Evolutionary conservation across 768 basidiomycete species (phyloP), one percentile per base, ranked within the genome.

Genomic region (Lentinula boryana): DNA sequence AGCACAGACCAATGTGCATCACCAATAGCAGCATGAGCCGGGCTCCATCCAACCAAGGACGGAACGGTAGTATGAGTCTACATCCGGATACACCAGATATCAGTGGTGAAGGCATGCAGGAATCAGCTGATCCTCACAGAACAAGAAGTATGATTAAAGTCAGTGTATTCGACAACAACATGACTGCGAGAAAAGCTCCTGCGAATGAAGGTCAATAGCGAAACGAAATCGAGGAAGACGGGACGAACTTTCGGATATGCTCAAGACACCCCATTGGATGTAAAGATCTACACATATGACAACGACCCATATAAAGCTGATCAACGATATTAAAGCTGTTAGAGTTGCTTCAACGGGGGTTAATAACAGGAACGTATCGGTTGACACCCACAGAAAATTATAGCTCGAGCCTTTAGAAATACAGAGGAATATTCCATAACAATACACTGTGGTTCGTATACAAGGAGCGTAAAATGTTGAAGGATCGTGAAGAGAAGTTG

Each of bases 41-140:
- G 10, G 81, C 79, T 1, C 74, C 75, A 65, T 87, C 85, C 4
- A 85, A 67, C 83, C 83, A 85, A 13, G 71, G 65, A 41, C 82
- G 75, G 52, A 84, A 86, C 43, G 70, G 61, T 1, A 80, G 66
- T 38, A 84, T 65, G 27, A 84, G 70, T 62, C 83, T 84, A 46
- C 4, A 32, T 5, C 41, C 41, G 41, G 16, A 9, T 8, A 23
- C 8, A 7, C 46, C 40, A 36, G 27, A 49, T 15, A 27, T 27
- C 57, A 50, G 27, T 50, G 32, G 33, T 2, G 18, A 32, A 23
- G 9, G 12, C 27, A 43, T 56, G 41, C 18, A 43, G n/a, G 54
- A 41, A n/a, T 43, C 23, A 49, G 55, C 52, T 32, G 44, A 16
- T 32, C 72, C 78, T 41, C 57, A 81, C 82, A 83, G 67, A 13